phyloP scores from a whole-genome alignment of 805 yeast genomes.

The Barnettozyma salicaria region DNA sequence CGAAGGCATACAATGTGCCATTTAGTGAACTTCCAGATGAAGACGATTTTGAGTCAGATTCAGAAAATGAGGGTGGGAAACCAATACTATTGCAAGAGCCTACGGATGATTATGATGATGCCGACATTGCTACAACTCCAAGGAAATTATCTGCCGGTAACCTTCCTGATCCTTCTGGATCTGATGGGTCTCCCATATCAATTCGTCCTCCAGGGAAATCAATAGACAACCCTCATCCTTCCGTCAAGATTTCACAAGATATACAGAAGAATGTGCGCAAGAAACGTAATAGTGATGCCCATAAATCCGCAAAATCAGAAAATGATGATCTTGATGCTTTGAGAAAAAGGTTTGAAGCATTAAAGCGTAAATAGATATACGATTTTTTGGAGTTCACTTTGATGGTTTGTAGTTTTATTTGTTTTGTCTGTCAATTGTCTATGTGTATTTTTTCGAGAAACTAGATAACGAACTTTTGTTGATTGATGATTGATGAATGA shows the following conservation, averaged over 20 bases:
- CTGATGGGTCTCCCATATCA: conserved; percentile 34
- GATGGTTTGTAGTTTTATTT: no score
- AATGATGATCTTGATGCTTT: conserved; percentile 57
- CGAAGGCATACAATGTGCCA: conserved; percentile 70
- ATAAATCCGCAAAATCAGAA: conserved; percentile 20
- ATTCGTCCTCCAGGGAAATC: conserved; percentile 38
- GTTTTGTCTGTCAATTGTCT: no score
- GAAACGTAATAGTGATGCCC: conserved; percentile 23
- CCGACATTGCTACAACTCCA: conserved; percentile 18
- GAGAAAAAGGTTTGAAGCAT: conserved; percentile 70
- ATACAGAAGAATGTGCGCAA: conserved; percentile 32
- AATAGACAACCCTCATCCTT: conserved; percentile 35
- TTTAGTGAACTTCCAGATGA: conserved; percentile 47
- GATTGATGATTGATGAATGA: no score
- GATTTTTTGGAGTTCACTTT: no score
- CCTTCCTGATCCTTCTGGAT: conserved; percentile 16
- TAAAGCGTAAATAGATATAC: conserved; percentile 37
- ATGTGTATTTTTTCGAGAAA: no score
- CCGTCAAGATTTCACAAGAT: conserved; percentile 36
- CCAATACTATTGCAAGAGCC: conserved; percentile 35
- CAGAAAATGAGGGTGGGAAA: conserved; percentile 28
- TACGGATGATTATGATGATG: conserved; percentile 21
- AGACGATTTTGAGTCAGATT: conserved; percentile 30
- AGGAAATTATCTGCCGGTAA: conserved; percentile 18
- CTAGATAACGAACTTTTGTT: no score